Percentiles rank a stretch among this genome's conserved stretches.
phyloP scores from a whole-genome alignment of 495 filamentous ascomycete genomes.

The Penicillium crystallinum region DNA sequence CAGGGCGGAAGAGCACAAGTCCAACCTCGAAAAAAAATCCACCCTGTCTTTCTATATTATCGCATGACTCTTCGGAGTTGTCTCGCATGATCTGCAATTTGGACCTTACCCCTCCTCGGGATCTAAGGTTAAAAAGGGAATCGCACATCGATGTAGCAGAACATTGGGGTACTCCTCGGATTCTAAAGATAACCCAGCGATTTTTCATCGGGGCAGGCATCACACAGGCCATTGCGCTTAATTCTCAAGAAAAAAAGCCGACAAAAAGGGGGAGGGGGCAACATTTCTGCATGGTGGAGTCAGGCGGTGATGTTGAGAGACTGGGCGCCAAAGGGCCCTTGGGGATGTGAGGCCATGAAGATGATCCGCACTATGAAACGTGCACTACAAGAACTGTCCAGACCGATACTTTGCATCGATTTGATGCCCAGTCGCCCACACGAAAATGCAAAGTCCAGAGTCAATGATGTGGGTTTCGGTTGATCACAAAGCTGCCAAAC shows the following conservation, averaged over 20 bases:
- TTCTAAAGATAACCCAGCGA: not conserved
- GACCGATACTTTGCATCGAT: not conserved
- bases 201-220: not conserved
- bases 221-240: not conserved
- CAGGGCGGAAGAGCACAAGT: not conserved
- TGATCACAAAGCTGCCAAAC: conserved; percentile 22
- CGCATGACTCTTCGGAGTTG: conserved; percentile 24
- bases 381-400: not conserved
- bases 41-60: conserved; percentile 1
- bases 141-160: not conserved
- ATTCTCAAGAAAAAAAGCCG: not conserved
- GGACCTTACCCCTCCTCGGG: conserved; percentile 30
- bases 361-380: conserved; percentile 12
- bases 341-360: not conserved
- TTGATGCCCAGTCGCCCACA: not conserved
- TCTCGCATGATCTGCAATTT: conserved; percentile 28
- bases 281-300: conserved; percentile 5
- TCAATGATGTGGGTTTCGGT: conserved; percentile 23
- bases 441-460: conserved; percentile 7
- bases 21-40: not conserved
- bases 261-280: conserved; percentile 4
- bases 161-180: conserved; percentile 7
- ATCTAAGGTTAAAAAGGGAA: conserved; percentile 18
- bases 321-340: conserved; percentile 1
- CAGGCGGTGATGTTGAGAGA: conserved; percentile 3